These are phyloP conservation scores for Talaromyces sp. DNA, from an alignment of 2,329 filamentous ascomycete genomes.

Conservation along the genomic window DNA sequence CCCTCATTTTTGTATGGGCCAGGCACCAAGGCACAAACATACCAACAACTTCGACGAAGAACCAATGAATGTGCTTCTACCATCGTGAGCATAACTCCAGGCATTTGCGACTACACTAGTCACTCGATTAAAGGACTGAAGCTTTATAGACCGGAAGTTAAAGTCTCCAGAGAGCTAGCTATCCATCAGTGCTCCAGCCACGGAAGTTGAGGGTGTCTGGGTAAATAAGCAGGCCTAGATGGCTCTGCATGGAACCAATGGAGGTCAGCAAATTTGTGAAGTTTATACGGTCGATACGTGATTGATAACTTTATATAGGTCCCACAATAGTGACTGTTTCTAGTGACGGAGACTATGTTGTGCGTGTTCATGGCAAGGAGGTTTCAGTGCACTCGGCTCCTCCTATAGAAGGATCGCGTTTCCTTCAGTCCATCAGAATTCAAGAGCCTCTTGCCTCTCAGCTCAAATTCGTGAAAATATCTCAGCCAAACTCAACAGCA, in stretches of 20 bases:
- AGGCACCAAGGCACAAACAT: background rate
- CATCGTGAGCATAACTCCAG: too few relatives aligned
- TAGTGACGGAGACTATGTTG: conserved; percentile 15
- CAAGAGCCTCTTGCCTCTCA: conserved; percentile 25
- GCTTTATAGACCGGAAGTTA: too few relatives aligned
- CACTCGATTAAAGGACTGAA: too few relatives aligned
- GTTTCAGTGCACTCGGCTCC: conserved; percentile 29
- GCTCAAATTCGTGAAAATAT: conserved; percentile 31
- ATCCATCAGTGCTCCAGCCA: too few relatives aligned
- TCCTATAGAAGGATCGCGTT: conserved; percentile 26
- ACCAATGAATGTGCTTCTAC: background rate
- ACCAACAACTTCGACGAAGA: background rate
- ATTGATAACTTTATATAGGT: background rate
- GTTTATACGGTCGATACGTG: background rate
- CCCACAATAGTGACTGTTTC: conserved; percentile 19
- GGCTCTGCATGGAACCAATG: conserved; percentile 5
- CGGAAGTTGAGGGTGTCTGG: background rate
- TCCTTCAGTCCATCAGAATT: conserved; percentile 28
- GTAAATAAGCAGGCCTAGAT: background rate
- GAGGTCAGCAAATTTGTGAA: background rate
- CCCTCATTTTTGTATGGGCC: background rate
- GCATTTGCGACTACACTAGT: too few relatives aligned
- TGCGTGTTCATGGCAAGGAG: conserved; percentile 23
- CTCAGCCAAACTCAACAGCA: conserved; percentile 12
- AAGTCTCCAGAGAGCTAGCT: too few relatives aligned